A percentile compares a stretch with the other conserved stretches of the same genome.
Conservation (phyloP, 192 early-diverging fungal genomes). For the Backusella psychrophila region DNA sequence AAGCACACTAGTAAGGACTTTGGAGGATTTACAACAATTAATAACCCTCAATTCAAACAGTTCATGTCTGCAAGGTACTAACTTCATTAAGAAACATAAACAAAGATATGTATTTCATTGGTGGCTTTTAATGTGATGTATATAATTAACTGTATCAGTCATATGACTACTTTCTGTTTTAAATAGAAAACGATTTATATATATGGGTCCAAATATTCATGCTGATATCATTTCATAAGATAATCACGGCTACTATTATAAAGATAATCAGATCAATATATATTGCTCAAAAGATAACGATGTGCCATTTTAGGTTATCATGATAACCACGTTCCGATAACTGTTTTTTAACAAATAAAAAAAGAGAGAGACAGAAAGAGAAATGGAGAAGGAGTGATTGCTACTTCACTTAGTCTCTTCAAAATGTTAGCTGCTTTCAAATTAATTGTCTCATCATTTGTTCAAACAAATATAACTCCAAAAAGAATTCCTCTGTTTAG, state of each 20-base stretch:
- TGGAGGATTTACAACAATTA: not conserved
- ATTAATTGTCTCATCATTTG: not conserved
- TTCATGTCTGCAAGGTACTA: not conserved
- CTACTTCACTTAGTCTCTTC: not conserved
- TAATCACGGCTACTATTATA: not conserved
- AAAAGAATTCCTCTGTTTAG: not conserved
- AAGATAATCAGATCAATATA: slow-evolving; percentile 5
- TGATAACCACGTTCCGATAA: not conserved
- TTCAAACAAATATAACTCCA: not conserved
- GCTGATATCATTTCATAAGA: not conserved
- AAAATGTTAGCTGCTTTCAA: not conserved
- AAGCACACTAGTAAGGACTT: not conserved
- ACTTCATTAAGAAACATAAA: not conserved
- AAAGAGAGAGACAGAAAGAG: not conserved
- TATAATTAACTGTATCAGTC: not conserved
- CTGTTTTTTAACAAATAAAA: not conserved
- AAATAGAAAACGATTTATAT: not conserved
- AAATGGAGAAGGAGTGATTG: not conserved
- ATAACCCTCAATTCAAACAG: not conserved
- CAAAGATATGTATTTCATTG: not conserved
- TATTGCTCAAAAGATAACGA: not conserved
- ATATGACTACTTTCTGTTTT: not conserved
- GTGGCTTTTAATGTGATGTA: not conserved
- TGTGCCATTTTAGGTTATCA: not conserved
- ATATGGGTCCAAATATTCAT: not conserved